Conservation (phyloP, 2,329 filamentous ascomycete genomes). For the Hymenoscyphus albidus region DNA sequence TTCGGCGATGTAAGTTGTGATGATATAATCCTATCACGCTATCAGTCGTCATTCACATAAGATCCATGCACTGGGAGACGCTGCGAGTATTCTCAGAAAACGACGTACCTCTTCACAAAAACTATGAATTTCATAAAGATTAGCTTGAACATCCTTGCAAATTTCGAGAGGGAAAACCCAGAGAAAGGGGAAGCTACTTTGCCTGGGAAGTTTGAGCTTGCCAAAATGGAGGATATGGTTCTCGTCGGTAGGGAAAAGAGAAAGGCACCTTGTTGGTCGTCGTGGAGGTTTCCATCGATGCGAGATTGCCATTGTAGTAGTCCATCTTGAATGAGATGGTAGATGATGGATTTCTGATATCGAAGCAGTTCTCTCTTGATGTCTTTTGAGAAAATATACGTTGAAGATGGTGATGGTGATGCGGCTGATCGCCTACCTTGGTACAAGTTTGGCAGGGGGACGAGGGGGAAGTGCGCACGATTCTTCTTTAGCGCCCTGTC, state of each 20-base stretch:
- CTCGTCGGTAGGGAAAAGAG: slow-evolving; percentile 26
- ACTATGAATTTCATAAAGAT: slow-evolving; percentile 16
- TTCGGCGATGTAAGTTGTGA: slow-evolving; percentile 50
- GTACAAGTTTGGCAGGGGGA: neutral
- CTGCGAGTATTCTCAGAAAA: neutral
- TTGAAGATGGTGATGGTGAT: neutral
- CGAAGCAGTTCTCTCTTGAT: neutral
- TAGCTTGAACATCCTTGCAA: slow-evolving; percentile 4
- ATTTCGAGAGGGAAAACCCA: neutral
- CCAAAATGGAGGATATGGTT: slow-evolving; percentile 30
- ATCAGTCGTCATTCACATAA: neutral
- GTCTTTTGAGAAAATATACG: neutral
- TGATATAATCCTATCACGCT: slow-evolving; percentile 47
- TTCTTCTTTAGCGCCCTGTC: no score
- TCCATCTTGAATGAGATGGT: slow-evolving; percentile 10
- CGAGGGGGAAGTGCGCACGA: no score
- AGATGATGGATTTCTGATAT: neutral
- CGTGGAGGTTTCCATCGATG: neutral
- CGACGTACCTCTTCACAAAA: slow-evolving; percentile 34
- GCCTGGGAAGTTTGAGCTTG: slow-evolving; percentile 25
- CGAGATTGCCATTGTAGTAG: slow-evolving; percentile 15
- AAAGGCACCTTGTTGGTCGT: slow-evolving; percentile 19
- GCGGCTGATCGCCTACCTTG: slow-evolving; percentile 4
- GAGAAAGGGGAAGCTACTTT: slow-evolving; percentile 26
- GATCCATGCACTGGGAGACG: neutral